These are phyloP conservation scores for Candida insectalens DNA, from an alignment of 805 yeast genomes.

Conservation along the genomic window DNA sequence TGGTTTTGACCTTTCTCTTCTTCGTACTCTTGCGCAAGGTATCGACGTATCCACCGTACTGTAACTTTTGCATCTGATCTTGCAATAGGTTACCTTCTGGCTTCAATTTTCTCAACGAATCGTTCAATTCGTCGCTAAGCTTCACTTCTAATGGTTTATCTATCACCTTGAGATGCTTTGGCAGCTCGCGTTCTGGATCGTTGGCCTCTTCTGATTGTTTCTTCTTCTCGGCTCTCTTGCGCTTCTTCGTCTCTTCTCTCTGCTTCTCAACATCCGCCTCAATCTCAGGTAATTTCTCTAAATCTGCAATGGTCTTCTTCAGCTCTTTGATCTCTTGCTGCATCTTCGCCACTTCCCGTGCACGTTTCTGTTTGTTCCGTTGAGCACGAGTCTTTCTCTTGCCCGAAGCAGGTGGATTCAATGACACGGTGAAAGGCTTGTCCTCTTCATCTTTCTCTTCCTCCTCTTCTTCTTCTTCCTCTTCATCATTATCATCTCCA, in stretches of 20 bases:
- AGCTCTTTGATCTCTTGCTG: constrained; percentile 45
- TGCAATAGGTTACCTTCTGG: constrained; percentile 86
- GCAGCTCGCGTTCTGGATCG: constrained; percentile 15
- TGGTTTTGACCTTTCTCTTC: constrained; percentile 53
- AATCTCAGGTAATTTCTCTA: constrained; percentile 41
- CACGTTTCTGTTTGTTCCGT: constrained; percentile 61
- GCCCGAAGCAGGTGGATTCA: constrained; percentile 57
- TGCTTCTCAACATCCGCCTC: constrained; percentile 21
- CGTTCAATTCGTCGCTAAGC: constrained; percentile 79
- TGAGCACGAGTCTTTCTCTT: constrained; percentile 71
- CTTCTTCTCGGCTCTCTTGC: neutral
- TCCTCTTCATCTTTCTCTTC: constrained; percentile 24
- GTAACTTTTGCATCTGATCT: constrained; percentile 75
- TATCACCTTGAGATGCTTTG: constrained; percentile 29
- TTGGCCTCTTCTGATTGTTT: constrained; percentile 12
- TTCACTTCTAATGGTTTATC: constrained; percentile 60
- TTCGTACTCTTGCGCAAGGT: constrained; percentile 60
- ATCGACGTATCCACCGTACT: constrained; percentile 80
- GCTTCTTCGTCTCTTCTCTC: constrained; percentile 4
- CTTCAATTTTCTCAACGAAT: constrained; percentile 70
- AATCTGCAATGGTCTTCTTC: constrained; percentile 50
- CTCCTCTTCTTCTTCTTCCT: constrained; percentile 26
- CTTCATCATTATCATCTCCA: constrained; percentile 30
- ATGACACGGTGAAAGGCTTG: constrained; percentile 43
- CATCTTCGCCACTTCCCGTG: constrained; percentile 47